Evolutionary conservation across 257 asterid species (phyloP), one percentile per base, ranked within the genome.

Genomic region (Mentha longifolia): DNA sequence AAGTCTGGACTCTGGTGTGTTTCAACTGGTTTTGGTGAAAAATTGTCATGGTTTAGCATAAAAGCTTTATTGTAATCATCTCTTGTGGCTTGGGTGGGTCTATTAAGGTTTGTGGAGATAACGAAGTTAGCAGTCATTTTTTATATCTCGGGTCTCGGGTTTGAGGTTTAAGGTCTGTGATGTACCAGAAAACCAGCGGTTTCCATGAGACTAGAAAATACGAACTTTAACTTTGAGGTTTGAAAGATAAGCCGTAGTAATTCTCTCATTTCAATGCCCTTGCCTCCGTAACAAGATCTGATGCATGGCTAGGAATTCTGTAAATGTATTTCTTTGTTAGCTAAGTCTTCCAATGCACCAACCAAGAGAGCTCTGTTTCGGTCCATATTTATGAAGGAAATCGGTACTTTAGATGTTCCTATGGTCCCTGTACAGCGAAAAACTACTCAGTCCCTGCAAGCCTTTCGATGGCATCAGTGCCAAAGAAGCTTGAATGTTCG

Each of bases 321-420:
- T n/a, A 59, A 22, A 15, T 30, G 65, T 33, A 59, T 59, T 59
- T 58, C 64, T 14, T 28, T 58, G 64, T 13, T 30, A 58, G 65
- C 46, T 33, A 33, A 31, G 46, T 30, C 15, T 6, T 58, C 25
- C 64, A 8, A 30, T 59, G 45, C 7, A 15, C 65, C 42, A 30
- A 59, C 25, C 65, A 33, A 46, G 46, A 30, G 25, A 59, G 65
- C 25, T 30, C 22, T 2, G 9, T 6, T 22, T 35, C 25, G 3
- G 45, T 15, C 37, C 20, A 33, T 59, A 31, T 12, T 30, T 15
- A 13, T 33, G 12, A 15, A 31, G 45, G 25, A 30, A 14, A n/a
- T 59, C 30, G 22, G 43, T 55, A 22, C 37, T 55, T 58, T 58
- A 58, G 45, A 58, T 30, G 43, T 31, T 58, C 22, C 2, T 14